A percentile compares a stretch with the other conserved stretches of the same genome.
Evolutionary conservation across 1,284 basidiomycete species (phyloP).

Genomic region (Abortiporus biennis): DNA sequence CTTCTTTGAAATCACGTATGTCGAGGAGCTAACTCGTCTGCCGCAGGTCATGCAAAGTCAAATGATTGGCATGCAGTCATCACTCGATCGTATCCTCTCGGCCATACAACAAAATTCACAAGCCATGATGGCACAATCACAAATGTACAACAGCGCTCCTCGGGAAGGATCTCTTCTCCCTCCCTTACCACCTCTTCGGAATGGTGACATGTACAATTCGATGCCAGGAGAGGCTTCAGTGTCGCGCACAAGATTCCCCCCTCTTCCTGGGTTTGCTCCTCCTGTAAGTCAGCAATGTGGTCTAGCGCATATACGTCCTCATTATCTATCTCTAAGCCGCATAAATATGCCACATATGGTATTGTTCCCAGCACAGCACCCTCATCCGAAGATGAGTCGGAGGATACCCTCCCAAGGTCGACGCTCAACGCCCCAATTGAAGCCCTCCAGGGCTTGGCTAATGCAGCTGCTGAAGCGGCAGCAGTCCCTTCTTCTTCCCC

Average conservation of each 20-base stretch:
- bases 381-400: constrained; percentile 84
- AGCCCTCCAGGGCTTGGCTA: constrained; percentile 86
- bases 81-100: constrained; percentile 71
- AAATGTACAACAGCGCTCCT: constrained; percentile 25
- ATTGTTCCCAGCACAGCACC: constrained; percentile 76
- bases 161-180: constrained; percentile 13
- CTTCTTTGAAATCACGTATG: constrained; percentile 6
- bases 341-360: constrained; percentile 88
- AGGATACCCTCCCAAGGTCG: constrained; percentile 77
- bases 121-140: constrained; percentile 13
- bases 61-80: constrained; percentile 87
- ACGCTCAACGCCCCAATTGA: constrained; percentile 88
- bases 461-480: constrained; percentile 89
- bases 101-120: constrained; percentile 52
- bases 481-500: constrained; percentile 50
- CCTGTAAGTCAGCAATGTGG: constrained; percentile 47
- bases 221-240: constrained; percentile 4
- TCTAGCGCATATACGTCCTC: background rate
- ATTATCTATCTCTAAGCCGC: constrained; percentile 44
- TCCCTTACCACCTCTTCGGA: constrained; percentile 7
- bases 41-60: constrained; percentile 80
- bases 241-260: constrained; percentile 47
- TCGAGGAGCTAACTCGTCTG: constrained; percentile 7
- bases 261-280: constrained; percentile 84
- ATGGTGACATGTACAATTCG: constrained; percentile 24